Evolutionary conservation across 2,329 filamentous ascomycete genomes (phyloP), one percentile per base, ranked within the genome.

Genomic region (Pseudogymnoascus sp.): DNA sequence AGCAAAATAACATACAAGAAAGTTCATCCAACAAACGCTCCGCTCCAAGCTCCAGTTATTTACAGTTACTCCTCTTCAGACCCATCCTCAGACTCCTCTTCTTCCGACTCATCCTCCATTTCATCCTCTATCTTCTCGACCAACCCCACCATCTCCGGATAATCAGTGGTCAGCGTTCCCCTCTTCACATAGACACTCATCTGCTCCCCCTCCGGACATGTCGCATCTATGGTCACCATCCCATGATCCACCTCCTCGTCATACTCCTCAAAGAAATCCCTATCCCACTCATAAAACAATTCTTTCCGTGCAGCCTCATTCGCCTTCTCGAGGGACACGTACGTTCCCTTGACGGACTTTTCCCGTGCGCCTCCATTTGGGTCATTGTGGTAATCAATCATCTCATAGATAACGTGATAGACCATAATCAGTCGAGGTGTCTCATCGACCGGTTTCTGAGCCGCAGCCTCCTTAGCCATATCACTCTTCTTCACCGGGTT

Each of bases 41-140:
- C 4, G 26, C 14, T 16, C 23, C 4, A 31, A 16, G 26, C 7
- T 4, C 21, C 8, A 31, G 26, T 16, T 16, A 8, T 12, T 16
- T 2, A 49, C 6, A 29, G 4, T 14, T 2, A 45, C 19, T 19
- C 19, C 19, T 19, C 19, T 19, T 16, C 23, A n/a, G 38, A 41
- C 38, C 7, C 38, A 19, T 41, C 38, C 38, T 31, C 26, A 19
- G 45, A 52, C 26, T 52, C 45, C n/a, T 2, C 7, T 3, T 77
- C 80, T 10, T 73, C 73, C 63, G 80, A 77, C 1, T 79, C 76
- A 33, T 76, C 68, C 35, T 74, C 75, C 6, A 66, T 12, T 35
- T 74, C 77, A 3, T 71, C 71, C 19, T 19, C 19, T 19, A 19
- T 19, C 19, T 19, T 19, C 19, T 19, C 19, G 19, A 19, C 19